Conservation (phyloP, 208 protist species). For the Trypanosoma platydactyli region DNA sequence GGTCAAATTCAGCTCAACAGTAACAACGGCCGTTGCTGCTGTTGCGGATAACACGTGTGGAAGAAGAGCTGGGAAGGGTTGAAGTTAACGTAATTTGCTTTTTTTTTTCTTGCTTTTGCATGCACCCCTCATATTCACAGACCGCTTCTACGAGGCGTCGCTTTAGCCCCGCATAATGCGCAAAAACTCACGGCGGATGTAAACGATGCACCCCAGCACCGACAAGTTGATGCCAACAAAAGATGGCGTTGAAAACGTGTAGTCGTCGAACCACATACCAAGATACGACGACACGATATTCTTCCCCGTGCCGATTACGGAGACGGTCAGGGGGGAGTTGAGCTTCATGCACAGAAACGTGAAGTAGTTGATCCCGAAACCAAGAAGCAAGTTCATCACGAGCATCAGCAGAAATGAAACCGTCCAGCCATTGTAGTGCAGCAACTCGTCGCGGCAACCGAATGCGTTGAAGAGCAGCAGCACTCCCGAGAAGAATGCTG, state of each 20-base stretch:
- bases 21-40: too few relatives aligned
- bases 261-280: slow-evolving; percentile 57
- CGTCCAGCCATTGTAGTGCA: slow-evolving; percentile 21
- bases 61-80: too few relatives aligned
- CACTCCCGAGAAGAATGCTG: slow-evolving; percentile 1
- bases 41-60: too few relatives aligned
- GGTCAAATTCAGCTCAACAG: too few relatives aligned
- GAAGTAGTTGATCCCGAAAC: slow-evolving; percentile 70
- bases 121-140: not conserved
- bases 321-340: slow-evolving; percentile 80
- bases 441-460: slow-evolving; percentile 1
- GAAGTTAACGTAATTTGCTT: too few relatives aligned
- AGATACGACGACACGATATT: slow-evolving; percentile 55
- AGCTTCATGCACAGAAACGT: slow-evolving; percentile 75
- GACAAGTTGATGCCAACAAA: slow-evolving; percentile 46
- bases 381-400: slow-evolving; percentile 22
- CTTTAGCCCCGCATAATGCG: not conserved
- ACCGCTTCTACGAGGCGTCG: not conserved
- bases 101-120: slow-evolving; percentile 8
- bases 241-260: slow-evolving; percentile 34
- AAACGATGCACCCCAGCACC: slow-evolving; percentile 45
- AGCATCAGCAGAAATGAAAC: slow-evolving; percentile 14
- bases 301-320: slow-evolving; percentile 65
- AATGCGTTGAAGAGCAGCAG: slow-evolving; percentile 14
- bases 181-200: slow-evolving; percentile 22